Evolutionary conservation across 768 basidiomycete species (phyloP), one percentile per base, ranked within the genome.

Genomic region (Leccinum subtestaceum): DNA sequence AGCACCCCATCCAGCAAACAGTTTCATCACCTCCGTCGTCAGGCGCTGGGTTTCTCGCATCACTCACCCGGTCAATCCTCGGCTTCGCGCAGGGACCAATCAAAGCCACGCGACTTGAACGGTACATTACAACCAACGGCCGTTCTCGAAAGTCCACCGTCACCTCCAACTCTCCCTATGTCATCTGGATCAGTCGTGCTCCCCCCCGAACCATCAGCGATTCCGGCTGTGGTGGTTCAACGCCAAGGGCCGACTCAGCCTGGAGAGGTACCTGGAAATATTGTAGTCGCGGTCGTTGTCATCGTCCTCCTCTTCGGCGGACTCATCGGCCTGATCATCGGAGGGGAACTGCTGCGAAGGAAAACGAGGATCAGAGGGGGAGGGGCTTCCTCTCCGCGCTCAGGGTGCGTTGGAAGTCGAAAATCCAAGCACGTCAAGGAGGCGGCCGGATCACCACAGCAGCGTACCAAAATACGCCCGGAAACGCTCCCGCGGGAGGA

Each of bases 281-380:
- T 68, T 54, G 53, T 59, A 40, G 70, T 62, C 6, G 72, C 63
- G 3, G 52, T 64, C 29, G 49, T 63, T 25, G 63, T 74, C 11
- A 23, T 61, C 40, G 49, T 72, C 31, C 62, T 74, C 38, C n/a
- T 74, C 51, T 17, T 73, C 32, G 70, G 70, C 2, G 64, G 67
- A 17, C 62, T 72, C 15, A 29, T 72, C 10, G 65, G 71, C 32
- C 36, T 72, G 56, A 47, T 68, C n/a, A 6, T 68, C 13, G 73
- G 62, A 52, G 73, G 73, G 12, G 64, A 63, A 55, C 51, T 65
- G 29, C 21, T 73, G 43, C 72, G 70, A 58, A 60, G 66, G 55
- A 57, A 40, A 43, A 38, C 59, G 43, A 66, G 29, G 48, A 25
- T 31, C 25, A 34, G 49, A 12, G 34, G 11, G 2, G n/a, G 36